Evolutionary conservation across 257 asterid species (phyloP).

Genomic region (Gardenia jasminoides): DNA sequence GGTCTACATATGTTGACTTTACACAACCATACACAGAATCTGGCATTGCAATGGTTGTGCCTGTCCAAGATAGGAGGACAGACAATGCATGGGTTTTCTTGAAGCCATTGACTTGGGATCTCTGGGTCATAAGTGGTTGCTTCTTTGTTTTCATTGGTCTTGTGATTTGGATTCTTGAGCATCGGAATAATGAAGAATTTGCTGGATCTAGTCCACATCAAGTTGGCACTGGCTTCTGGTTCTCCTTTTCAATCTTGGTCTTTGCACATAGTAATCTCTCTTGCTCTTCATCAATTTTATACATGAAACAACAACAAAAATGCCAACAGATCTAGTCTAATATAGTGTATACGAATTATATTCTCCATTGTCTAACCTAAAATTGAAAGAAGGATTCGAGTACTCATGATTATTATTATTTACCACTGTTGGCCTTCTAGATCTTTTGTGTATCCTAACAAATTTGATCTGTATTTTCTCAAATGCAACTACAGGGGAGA

Average conservation of each 20-base stretch:
- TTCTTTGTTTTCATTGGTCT: conserved; percentile 42
- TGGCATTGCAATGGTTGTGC: conserved; percentile 46
- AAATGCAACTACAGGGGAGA: conserved; percentile 50
- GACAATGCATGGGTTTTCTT: conserved; percentile 37
- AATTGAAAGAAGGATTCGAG: too few species aligned
- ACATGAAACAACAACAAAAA: too few species aligned
- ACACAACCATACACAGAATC: conserved; percentile 48
- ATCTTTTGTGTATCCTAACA: background rate
- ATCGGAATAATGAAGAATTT: conserved; percentile 41
- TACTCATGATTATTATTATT: too few species aligned
- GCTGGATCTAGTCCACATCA: conserved; percentile 30
- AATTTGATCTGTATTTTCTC: background rate
- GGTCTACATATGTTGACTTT: conserved; percentile 48
- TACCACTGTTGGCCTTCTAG: too few species aligned
- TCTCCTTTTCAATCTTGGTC: conserved; percentile 25
- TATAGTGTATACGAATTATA: too few species aligned
- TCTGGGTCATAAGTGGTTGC: conserved; percentile 45
- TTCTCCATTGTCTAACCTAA: too few species aligned
- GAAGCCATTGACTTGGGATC: too few species aligned
- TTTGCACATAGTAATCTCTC: conserved; percentile 25
- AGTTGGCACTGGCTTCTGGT: conserved; percentile 29
- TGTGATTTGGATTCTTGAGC: conserved; percentile 55
- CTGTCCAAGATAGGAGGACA: conserved; percentile 21
- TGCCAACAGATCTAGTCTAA: too few species aligned
- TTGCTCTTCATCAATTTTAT: background rate